Conservation (phyloP, 768 basidiomycete species). For the Leccinum truebloodii region DNA sequence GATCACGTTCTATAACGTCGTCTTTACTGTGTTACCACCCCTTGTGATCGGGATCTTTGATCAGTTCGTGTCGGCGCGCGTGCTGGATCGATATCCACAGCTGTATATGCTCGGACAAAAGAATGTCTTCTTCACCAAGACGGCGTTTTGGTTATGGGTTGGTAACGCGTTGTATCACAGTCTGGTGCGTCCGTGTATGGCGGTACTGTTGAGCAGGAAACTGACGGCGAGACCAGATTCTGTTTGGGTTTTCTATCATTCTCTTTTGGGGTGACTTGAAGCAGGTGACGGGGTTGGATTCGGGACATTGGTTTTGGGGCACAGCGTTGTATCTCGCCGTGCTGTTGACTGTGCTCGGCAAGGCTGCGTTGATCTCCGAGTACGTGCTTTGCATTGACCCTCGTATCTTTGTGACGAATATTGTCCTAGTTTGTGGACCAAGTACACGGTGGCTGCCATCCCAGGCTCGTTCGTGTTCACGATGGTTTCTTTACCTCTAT, state of each 20-base stretch:
- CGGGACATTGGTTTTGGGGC: constrained; percentile 99
- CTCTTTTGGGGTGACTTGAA: constrained; percentile 94
- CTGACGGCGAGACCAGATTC: constrained; percentile 48
- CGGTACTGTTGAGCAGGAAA: not conserved
- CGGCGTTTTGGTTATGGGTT: constrained; percentile 91
- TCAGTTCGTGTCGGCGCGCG: constrained; percentile 96
- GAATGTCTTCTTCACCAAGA: constrained; percentile 91
- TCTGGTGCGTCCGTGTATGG: constrained; percentile 52
- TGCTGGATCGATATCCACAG: constrained; percentile 96
- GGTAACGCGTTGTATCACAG: constrained; percentile 89
- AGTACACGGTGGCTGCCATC: constrained; percentile 97
- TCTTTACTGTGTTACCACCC: constrained; percentile 95
- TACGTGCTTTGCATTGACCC: constrained; percentile 42
- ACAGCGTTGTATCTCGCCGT: constrained; percentile 94
- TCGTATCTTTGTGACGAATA: not conserved
- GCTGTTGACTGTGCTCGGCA: constrained; percentile 92
- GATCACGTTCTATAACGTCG: constrained; percentile 92
- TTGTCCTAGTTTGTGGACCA: constrained; percentile 88
- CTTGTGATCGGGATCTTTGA: constrained; percentile 98
- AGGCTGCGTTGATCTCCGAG: constrained; percentile 97
- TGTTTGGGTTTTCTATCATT: constrained; percentile 85
- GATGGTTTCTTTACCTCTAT: constrained; percentile 93
- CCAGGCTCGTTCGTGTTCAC: constrained; percentile 97
- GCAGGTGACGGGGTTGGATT: constrained; percentile 74
- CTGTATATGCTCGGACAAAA: constrained; percentile 92